These are phyloP conservation scores for Blastobotrys attinorum DNA, from an alignment of 805 yeast species.

Conservation along the genomic window DNA sequence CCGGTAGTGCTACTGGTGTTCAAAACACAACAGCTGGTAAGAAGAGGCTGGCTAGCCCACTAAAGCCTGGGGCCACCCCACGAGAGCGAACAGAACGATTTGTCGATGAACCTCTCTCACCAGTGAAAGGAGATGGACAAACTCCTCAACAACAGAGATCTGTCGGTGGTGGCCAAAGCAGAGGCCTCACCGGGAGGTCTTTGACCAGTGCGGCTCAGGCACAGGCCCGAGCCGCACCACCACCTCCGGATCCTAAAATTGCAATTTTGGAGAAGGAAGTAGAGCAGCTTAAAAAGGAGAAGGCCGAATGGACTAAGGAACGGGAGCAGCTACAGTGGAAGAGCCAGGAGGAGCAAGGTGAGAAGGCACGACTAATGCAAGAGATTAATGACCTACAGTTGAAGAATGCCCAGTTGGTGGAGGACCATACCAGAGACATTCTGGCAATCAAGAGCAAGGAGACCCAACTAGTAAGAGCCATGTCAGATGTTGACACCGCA, in stretches of 20 bases:
- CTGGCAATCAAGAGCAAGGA: constrained; percentile 59
- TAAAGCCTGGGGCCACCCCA: neutral
- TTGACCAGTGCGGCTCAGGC: constrained; percentile 1
- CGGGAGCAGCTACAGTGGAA: constrained; percentile 26
- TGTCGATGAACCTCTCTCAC: neutral
- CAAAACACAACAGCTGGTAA: neutral
- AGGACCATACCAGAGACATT: constrained; percentile 43
- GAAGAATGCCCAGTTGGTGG: constrained; percentile 32
- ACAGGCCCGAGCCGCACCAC: neutral
- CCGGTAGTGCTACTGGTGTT: constrained; percentile 8
- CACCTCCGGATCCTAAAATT: neutral
- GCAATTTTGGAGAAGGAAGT: constrained; percentile 31
- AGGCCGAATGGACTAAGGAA: constrained; percentile 38
- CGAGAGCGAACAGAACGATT: constrained; percentile 1
- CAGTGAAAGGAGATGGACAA: neutral
- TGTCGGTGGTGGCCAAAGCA: constrained; percentile 1
- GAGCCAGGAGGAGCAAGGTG: constrained; percentile 25
- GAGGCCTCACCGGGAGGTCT: constrained; percentile 4
- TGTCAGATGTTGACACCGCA: constrained; percentile 54
- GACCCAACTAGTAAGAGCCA: constrained; percentile 53
- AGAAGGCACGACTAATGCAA: constrained; percentile 27
- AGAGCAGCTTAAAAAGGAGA: constrained; percentile 45
- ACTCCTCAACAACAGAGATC: neutral
- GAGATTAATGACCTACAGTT: constrained; percentile 31
- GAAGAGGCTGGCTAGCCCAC: constrained; percentile 7